Evolutionary conservation across 2,329 filamentous ascomycete species (phyloP).

Genomic region (Chaetomiaceae sp.): DNA sequence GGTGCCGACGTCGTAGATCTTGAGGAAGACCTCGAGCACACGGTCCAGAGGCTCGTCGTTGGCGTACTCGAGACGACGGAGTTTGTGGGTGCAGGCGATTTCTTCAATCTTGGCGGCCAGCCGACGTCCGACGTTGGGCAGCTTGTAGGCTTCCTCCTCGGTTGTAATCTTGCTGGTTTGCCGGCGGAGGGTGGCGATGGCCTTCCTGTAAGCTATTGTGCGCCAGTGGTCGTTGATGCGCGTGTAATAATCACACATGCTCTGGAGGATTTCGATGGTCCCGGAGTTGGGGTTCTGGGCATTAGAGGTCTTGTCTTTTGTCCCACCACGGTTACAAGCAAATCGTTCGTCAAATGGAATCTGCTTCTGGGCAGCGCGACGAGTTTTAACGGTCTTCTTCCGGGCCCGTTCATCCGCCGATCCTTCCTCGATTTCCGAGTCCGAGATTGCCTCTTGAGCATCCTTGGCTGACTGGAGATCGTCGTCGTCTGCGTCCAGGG

Average conservation of each 20-base stretch:
- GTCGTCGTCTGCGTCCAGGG: conserved; percentile 47
- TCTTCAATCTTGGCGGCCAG: conserved; percentile 86
- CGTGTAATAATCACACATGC: conserved; percentile 75
- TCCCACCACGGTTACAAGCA: conserved; percentile 50
- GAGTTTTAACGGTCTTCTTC: conserved; percentile 24
- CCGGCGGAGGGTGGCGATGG: conserved; percentile 65
- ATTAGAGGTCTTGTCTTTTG: conserved; percentile 35
- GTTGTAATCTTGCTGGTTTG: conserved; percentile 61
- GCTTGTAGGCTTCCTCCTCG: conserved; percentile 59
- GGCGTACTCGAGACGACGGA: conserved; percentile 68
- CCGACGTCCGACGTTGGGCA: conserved; percentile 66
- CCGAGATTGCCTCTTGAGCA: conserved; percentile 17
- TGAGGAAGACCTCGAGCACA: conserved; percentile 64
- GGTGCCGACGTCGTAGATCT: conserved; percentile 74
- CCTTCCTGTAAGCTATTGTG: conserved; percentile 68
- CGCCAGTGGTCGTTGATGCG: conserved; percentile 75
- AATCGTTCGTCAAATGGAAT: conserved; percentile 45
- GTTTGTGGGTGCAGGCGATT: conserved; percentile 68
- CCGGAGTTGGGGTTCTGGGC: conserved; percentile 63
- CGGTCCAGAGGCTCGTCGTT: conserved; percentile 61
- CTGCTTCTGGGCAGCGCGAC: conserved; percentile 21
- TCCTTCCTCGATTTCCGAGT: conserved; percentile 19
- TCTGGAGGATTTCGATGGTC: conserved; percentile 71
- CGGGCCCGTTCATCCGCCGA: conserved; percentile 29
- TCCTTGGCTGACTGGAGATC: conserved; percentile 26